Conservation (phyloP, 768 basidiomycete species). For the Pleurotus platypus region DNA sequence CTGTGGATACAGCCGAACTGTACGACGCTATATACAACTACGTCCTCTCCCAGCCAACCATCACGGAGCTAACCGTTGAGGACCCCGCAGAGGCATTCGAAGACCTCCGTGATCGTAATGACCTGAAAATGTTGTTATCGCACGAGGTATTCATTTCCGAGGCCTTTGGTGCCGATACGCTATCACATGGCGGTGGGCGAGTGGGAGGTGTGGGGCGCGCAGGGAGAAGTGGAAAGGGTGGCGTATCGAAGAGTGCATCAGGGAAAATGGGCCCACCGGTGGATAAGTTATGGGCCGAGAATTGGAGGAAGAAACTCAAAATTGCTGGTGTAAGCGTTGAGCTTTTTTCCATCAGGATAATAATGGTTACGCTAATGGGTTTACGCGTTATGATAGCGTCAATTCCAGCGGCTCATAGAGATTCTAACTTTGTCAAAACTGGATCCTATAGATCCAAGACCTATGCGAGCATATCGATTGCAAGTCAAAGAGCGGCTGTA, state of each 20-base stretch:
- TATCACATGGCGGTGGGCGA: conserved; percentile 49
- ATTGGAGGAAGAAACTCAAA: conserved; percentile 80
- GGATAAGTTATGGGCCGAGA: conserved; percentile 74
- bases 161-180: conserved; percentile 48
- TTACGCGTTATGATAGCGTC: conserved; percentile 54
- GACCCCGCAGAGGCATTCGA: conserved; percentile 98
- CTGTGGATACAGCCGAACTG: conserved; percentile 59
- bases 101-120: conserved; percentile 90
- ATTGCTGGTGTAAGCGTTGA: conserved; percentile 70
- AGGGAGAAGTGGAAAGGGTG: conserved; percentile 19
- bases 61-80: conserved; percentile 95
- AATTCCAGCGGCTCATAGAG: conserved; percentile 89
- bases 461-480: conserved; percentile 68
- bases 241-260: conserved; percentile 11
- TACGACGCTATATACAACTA: conserved; percentile 85
- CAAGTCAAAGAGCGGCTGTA: conserved; percentile 95
- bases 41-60: conserved; percentile 56
- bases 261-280: conserved; percentile 78
- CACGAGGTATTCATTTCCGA: conserved; percentile 67
- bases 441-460: conserved; percentile 53
- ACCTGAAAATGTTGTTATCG: conserved; percentile 73
- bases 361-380: not conserved
- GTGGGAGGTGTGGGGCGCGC: conserved; percentile 39
- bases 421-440: conserved; percentile 81
- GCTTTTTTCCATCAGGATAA: too few relatives aligned